A percentile compares a stretch with the other conserved stretches of the same genome.
Evolutionary conservation across 108 stramenopile genomes (phyloP).

Genomic region (Skeletonema tropicum): DNA sequence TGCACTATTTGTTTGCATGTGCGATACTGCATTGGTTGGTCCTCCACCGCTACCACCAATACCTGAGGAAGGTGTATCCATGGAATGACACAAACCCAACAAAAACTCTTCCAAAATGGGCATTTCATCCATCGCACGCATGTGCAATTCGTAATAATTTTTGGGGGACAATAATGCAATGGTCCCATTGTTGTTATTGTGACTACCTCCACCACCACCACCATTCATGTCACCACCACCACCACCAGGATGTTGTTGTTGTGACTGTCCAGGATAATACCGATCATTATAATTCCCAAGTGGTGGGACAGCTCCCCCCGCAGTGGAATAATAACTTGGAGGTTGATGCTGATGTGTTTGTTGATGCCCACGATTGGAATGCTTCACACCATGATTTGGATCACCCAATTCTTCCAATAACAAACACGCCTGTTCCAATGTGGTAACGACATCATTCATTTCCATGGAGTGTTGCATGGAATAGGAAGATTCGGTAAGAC

Average conservation of each 20-base stretch:
- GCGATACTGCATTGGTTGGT: conserved; percentile 26
- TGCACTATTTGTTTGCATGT: neutral
- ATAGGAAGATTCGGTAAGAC: conserved; percentile 74
- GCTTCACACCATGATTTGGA: conserved; percentile 62
- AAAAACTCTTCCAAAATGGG: conserved; percentile 94
- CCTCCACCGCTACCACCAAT: neutral
- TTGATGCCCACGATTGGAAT: conserved; percentile 7
- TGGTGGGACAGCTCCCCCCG: conserved; percentile 41
- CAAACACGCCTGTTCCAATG: conserved; percentile 79
- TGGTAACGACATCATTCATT: conserved; percentile 67
- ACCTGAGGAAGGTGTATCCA: neutral
- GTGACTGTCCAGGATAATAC: conserved; percentile 10
- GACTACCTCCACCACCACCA: conserved; percentile 33
- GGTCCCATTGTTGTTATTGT: conserved; percentile 14
- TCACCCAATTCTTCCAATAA: conserved; percentile 96
- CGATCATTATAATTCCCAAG: conserved; percentile 40
- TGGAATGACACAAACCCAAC: conserved; percentile 50
- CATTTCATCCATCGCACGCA: conserved; percentile 94
- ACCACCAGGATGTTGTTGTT: conserved; percentile 12
- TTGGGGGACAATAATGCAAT: conserved; percentile 88
- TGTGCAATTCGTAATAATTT: conserved; percentile 99
- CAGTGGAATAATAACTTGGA: conserved; percentile 33
- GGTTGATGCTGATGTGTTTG: conserved; percentile 5
- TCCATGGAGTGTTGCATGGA: conserved; percentile 88
- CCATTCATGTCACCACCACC: conserved; percentile 16